A percentile compares a stretch with the other conserved stretches of the same genome.
These are phyloP conservation scores for Colletotrichum sp. DNA, from an alignment of 2,329 filamentous ascomycete species.

Conservation along the genomic window DNA sequence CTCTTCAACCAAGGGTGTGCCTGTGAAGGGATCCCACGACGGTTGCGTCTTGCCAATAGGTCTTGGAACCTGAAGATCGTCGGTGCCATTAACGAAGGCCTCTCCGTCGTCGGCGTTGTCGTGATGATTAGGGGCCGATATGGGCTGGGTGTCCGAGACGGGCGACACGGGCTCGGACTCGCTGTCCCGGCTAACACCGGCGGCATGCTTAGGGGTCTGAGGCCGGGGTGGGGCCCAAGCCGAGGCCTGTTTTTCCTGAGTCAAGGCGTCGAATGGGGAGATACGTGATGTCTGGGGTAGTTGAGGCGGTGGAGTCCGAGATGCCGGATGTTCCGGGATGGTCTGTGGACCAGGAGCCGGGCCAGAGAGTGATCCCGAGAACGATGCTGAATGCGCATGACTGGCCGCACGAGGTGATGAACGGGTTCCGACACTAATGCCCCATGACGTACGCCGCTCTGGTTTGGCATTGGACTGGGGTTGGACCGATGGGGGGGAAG, in stretches of 20 bases:
- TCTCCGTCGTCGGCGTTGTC: constrained; percentile 6
- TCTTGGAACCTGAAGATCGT: constrained; percentile 25
- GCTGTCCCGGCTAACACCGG: constrained; percentile 23
- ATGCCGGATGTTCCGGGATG: constrained; percentile 14
- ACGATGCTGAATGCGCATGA: constrained; percentile 10
- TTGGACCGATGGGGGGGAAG: constrained; percentile 36
- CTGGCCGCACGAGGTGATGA: constrained; percentile 29
- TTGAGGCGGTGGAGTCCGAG: constrained; percentile 16
- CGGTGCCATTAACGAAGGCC: constrained; percentile 6
- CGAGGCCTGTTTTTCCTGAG: constrained; percentile 16
- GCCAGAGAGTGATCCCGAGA: constrained; percentile 3
- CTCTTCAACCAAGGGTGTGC: constrained; percentile 41
- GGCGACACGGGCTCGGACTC: constrained; percentile 35
- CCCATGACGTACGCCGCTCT: constrained; percentile 51
- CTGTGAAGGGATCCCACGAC: constrained; percentile 36
- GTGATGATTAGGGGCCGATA: constrained; percentile 6
- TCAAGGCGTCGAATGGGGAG: constrained; percentile 24
- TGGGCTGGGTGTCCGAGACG: constrained; percentile 31
- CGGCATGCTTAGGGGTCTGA: constrained; percentile 19
- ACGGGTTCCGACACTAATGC: constrained; percentile 38
- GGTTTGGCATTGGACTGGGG: constrained; percentile 39
- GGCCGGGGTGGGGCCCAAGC: constrained; percentile 21
- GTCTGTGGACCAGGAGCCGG: constrained; percentile 1
- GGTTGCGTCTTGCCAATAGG: constrained; percentile 38
- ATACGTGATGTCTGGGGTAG: constrained; percentile 24